Evolutionary conservation across 106 monocot species (phyloP).

Genomic region (Iris macrosiphon): DNA sequence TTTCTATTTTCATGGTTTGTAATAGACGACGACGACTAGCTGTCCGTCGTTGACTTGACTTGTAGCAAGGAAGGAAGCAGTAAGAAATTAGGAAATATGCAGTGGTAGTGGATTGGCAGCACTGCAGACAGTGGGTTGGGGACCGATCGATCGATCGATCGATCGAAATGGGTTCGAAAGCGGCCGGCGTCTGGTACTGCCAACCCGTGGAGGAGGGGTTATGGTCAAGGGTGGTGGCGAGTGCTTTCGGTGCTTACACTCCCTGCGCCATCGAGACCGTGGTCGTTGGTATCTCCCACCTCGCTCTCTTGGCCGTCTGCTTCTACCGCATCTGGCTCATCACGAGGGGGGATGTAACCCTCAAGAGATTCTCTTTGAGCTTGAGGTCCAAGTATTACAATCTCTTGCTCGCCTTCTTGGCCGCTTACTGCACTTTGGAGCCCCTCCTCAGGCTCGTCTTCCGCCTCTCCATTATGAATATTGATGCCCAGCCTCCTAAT

Average conservation of each 20-base stretch:
- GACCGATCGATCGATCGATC: too few relatives aligned
- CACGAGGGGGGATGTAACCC: slow-evolving; percentile 34
- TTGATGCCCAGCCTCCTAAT: slow-evolving; percentile 57
- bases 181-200: slow-evolving; percentile 87
- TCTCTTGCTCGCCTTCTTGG: slow-evolving; percentile 53
- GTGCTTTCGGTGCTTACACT: slow-evolving; percentile 84
- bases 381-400: slow-evolving; percentile 51
- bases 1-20: too few relatives aligned
- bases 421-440: slow-evolving; percentile 41
- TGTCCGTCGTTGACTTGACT: too few relatives aligned
- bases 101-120: too few relatives aligned
- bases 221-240: slow-evolving; percentile 58
- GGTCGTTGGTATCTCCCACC: slow-evolving; percentile 67
- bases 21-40: too few relatives aligned
- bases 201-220: slow-evolving; percentile 51
- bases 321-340: slow-evolving; percentile 75
- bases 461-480: slow-evolving; percentile 52
- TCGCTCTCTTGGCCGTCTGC: slow-evolving; percentile 50
- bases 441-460: slow-evolving; percentile 46
- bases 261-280: slow-evolving; percentile 78
- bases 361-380: slow-evolving; percentile 37
- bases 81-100: too few relatives aligned
- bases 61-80: too few relatives aligned
- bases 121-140: too few relatives aligned
- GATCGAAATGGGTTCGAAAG: slow-evolving; percentile 73